A percentile compares a stretch with the other conserved stretches of the same genome.
Conservation (phyloP, 2,329 filamentous ascomycete species). For the Ploettnerulaceae sp. region DNA sequence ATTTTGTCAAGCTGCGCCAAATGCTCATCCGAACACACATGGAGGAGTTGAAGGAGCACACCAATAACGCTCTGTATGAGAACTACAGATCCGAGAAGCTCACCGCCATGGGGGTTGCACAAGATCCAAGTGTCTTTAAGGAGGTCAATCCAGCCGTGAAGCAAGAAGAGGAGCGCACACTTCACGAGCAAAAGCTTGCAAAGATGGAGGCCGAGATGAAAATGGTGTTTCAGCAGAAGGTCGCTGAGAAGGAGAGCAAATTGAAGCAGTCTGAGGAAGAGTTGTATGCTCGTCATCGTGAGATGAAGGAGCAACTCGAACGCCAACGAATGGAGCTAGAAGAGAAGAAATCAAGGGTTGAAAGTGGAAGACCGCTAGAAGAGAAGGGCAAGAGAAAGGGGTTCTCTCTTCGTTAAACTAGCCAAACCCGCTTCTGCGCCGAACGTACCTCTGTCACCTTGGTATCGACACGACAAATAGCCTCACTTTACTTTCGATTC, state of each 20-base stretch:
- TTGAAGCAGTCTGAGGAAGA: slow-evolving; percentile 99
- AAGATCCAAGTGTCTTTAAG: slow-evolving; percentile 99
- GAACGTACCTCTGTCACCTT: slow-evolving; percentile 23
- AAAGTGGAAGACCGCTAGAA: slow-evolving; percentile 92
- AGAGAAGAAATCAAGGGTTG: slow-evolving; percentile 95
- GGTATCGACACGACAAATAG: slow-evolving; percentile 28
- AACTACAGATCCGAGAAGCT: slow-evolving; percentile 99
- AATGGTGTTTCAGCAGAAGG: slow-evolving; percentile 99
- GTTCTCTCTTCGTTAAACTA: slow-evolving; percentile 89
- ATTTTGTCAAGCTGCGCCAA: slow-evolving; percentile 99
- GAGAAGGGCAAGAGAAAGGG: slow-evolving; percentile 99
- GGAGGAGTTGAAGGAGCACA: slow-evolving; percentile 99
- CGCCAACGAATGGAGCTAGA: slow-evolving; percentile 91
- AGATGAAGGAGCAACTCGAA: slow-evolving; percentile 99
- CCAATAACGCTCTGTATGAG: slow-evolving; percentile 97
- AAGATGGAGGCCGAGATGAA: slow-evolving; percentile 99
- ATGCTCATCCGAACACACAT: slow-evolving; percentile 99
- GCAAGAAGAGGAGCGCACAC: slow-evolving; percentile 96
- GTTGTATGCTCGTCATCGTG: slow-evolving; percentile 92
- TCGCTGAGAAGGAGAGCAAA: slow-evolving; percentile 98
- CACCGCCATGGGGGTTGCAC: slow-evolving; percentile 94
- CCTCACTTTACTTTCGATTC: slow-evolving; percentile 32
- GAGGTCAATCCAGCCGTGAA: slow-evolving; percentile 99
- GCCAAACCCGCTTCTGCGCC: slow-evolving; percentile 11
- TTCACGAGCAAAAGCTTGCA: slow-evolving; percentile 99